phyloP scores from a whole-genome alignment of 495 filamentous ascomycete genomes.

The Glonium stellatum region DNA sequence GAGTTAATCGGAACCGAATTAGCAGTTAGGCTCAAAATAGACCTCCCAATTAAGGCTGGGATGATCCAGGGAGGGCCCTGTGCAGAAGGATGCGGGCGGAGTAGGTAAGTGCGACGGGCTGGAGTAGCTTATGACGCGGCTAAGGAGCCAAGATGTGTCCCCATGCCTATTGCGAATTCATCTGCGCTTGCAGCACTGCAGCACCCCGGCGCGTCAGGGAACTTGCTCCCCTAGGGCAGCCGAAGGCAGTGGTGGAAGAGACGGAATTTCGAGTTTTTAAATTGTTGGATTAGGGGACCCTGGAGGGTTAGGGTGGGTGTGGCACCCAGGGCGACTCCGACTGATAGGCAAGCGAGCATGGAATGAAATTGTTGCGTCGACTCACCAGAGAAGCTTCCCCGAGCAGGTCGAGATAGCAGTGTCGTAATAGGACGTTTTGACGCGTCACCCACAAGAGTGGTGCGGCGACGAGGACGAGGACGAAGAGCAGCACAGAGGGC shows the following conservation, averaged over 20 bases:
- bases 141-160: neutral
- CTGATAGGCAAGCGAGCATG: neutral
- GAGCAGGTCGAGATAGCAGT: neutral
- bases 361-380: neutral
- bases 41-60: neutral
- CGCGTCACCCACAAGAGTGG: neutral
- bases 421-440: conserved; percentile 1
- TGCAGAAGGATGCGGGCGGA: neutral
- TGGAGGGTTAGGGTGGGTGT: neutral
- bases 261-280: neutral
- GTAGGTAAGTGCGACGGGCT: too few relatives aligned
- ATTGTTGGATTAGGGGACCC: neutral
- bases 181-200: neutral
- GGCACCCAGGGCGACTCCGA: neutral
- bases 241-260: neutral
- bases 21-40: conserved; percentile 5
- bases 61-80: neutral
- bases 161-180: neutral
- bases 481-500: neutral
- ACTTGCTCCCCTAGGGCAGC: too few relatives aligned
- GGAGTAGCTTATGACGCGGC: neutral
- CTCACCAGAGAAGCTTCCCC: neutral
- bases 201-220: too few relatives aligned
- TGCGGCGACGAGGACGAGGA: neutral
- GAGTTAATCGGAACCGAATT: neutral